Evolutionary conservation across 192 early-diverging fungal species (phyloP).

Genomic region (Phycomyces blakesleeanus): DNA sequence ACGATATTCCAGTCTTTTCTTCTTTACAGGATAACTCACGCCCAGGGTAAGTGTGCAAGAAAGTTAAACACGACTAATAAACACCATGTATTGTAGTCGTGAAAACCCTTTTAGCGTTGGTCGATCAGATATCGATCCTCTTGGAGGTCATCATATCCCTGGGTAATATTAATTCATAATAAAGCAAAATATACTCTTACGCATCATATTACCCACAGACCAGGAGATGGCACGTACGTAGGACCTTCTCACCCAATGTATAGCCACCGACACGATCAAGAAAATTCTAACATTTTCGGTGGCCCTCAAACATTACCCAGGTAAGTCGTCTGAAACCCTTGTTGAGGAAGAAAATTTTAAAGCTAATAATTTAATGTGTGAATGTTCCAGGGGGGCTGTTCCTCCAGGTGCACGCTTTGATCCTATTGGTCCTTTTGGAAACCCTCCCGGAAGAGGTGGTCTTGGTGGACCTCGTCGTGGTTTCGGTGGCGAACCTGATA

Average conservation of each 20-base stretch:
- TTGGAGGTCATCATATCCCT: slow-evolving; percentile 44
- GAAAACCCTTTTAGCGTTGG: slow-evolving; percentile 64
- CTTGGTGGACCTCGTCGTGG: slow-evolving; percentile 27
- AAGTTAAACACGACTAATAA: neutral
- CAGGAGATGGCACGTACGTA: slow-evolving; percentile 81
- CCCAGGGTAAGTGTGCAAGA: no score
- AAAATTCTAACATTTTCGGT: slow-evolving; percentile 44
- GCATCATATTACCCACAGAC: slow-evolving; percentile 16
- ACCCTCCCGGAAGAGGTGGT: slow-evolving; percentile 38
- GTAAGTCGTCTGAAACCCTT: slow-evolving; percentile 1
- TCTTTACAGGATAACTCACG: no score
- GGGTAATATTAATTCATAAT: slow-evolving; percentile 32
- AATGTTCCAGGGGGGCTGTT: slow-evolving; percentile 53
- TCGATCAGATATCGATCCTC: slow-evolving; percentile 68
- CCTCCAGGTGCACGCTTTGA: slow-evolving; percentile 90
- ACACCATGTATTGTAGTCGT: neutral
- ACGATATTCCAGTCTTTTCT: no score
- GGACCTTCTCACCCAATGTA: slow-evolving; percentile 91
- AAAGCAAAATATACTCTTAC: neutral
- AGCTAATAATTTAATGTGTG: neutral
- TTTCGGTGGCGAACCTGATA: slow-evolving; percentile 66
- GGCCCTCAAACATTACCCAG: slow-evolving; percentile 60
- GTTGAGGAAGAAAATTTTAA: neutral
- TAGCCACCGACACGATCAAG: slow-evolving; percentile 36
- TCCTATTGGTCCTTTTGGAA: slow-evolving; percentile 81